Base-by-base conservation (phyloP, 2,329 filamentous ascomycete species). In the Pezicula radicicola region DNA sequence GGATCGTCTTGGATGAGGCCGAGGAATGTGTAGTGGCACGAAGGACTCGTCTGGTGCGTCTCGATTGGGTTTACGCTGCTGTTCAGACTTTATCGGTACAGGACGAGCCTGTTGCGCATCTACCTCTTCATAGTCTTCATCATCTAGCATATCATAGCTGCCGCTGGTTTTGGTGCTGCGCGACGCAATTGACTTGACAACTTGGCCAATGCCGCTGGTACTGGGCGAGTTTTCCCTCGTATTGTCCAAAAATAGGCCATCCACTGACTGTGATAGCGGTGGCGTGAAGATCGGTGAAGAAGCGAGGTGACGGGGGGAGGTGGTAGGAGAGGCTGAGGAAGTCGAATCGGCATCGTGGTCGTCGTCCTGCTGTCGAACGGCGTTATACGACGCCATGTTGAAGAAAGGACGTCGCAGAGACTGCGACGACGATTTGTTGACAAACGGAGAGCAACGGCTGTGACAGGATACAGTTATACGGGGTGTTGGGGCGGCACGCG, bases 241-340 rank as follows among this genome's bases (percentile, higher is more conserved):
- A 49, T 59, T 50, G 36, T 48, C 59, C 59, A 60, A 59, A 60
- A 62, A 61, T 58, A 62, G 55, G 47, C 46, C 51, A 45, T 45
- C 42, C 19, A 25, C 27, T 6, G 47, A 12, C 33, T 35, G 27
- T 21, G 45, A 19, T 35, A 49, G 42, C 36, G 51, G 54, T 53
- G 52, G 55, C 52, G 52, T 52, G 47, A 49, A 48, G 18, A 48
- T 43, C 18, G 53, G 52, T 36, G 53, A 53, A 51, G 53, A 53
- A 51, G 50, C 45, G 49, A 51, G 51, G 19, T 44, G 46, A 37
- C 28, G 36, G 35, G n/a, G 41, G 45, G 67, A 78, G 87, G 49
- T 83, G 89, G 62, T 71, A 81, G 64, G 80, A 85, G 61, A 87
- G 88, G 1, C 74, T 79, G 59, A 77, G 85, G 59, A 89, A 88